Evolutionary conservation across 2,329 filamentous ascomycete species (phyloP), one percentile per base, ranked within the genome.

Genomic region (Daldinia eschscholtzii): DNA sequence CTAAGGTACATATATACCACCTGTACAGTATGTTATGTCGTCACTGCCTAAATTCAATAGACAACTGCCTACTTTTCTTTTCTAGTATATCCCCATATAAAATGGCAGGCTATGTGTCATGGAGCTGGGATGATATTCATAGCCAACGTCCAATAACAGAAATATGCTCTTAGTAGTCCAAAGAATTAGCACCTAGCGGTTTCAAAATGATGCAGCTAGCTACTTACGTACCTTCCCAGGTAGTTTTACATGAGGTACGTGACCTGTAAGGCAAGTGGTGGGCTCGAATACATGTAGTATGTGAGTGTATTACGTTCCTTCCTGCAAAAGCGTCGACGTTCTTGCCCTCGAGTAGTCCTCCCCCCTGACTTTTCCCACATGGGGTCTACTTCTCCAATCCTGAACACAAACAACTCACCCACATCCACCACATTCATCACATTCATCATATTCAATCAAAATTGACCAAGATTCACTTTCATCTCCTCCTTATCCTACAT

Each of bases 391-490:
- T 23, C 23, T 10, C 33, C 23, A 35, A 55, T 23, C 18, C 6
- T 23, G 37, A 55, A 37, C 18, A 23, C 52, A 55, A 37, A 37
- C 33, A 13, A 37, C 33, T 23, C n/a, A 33, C n/a, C 48, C 15
- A 23, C n/a, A 23, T 23, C n/a, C n/a, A 7, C 23, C 18, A 53
- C 20, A 23, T 23, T 23, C 20, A 23, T 23, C 20, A 23, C 20
- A 35, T 55, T 39, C 52, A 55, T 12, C 18, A 37, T 15, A 6
- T 52, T 48, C 44, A 48, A 48, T 28, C 44, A 48, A 28, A 48
- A 30, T n/a, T 52, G 12, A 52, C 15, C 28, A 48, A 48, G 1
- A 26, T 33, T 52, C 46, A 33, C 6, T 4, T 52, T 7, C 6
- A 9, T 33, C 15, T 52, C 33, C 46, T n/a, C 26, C 4, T 30